These are phyloP conservation scores for Cytospora piceae DNA, from an alignment of 2,329 filamentous ascomycete species.

Conservation along the genomic window DNA sequence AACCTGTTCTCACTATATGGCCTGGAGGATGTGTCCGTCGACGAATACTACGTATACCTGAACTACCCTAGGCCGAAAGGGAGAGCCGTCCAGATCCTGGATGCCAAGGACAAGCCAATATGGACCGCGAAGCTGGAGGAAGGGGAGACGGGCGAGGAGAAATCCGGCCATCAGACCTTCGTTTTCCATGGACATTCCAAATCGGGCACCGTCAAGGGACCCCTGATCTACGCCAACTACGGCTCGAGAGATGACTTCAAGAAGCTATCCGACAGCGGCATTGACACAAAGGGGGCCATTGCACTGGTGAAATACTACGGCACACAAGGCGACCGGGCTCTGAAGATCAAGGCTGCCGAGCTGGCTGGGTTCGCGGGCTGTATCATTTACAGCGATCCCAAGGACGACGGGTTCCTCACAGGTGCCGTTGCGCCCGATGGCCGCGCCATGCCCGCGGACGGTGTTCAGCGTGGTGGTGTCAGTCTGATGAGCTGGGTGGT, in stretches of 20 bases:
- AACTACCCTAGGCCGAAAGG: slow-evolving; percentile 85
- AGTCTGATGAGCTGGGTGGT: slow-evolving; percentile 80
- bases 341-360: slow-evolving; percentile 91
- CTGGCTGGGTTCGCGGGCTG: slow-evolving; percentile 83
- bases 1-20: slow-evolving; percentile 72
- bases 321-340: slow-evolving; percentile 68
- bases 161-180: slow-evolving; percentile 68
- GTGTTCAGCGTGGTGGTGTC: slow-evolving; percentile 81
- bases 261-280: slow-evolving; percentile 67
- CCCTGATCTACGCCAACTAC: slow-evolving; percentile 89
- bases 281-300: slow-evolving; percentile 79
- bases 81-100: slow-evolving; percentile 78
- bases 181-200: slow-evolving; percentile 90
- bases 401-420: slow-evolving; percentile 77
- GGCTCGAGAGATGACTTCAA: slow-evolving; percentile 85
- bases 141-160: slow-evolving; percentile 67
- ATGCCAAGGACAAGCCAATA: slow-evolving; percentile 61
- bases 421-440: slow-evolving; percentile 77
- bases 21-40: slow-evolving; percentile 75
- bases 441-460: slow-evolving; percentile 78
- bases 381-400: slow-evolving; percentile 89
- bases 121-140: slow-evolving; percentile 90
- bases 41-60: slow-evolving; percentile 85
- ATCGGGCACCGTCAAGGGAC: slow-evolving; percentile 82
- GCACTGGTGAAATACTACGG: slow-evolving; percentile 83